A percentile compares a stretch with the other conserved stretches of the same genome.
These are phyloP conservation scores for Saccharomycopsis hybrid DNA, from an alignment of 1,139 yeast species.

Conservation along the genomic window DNA sequence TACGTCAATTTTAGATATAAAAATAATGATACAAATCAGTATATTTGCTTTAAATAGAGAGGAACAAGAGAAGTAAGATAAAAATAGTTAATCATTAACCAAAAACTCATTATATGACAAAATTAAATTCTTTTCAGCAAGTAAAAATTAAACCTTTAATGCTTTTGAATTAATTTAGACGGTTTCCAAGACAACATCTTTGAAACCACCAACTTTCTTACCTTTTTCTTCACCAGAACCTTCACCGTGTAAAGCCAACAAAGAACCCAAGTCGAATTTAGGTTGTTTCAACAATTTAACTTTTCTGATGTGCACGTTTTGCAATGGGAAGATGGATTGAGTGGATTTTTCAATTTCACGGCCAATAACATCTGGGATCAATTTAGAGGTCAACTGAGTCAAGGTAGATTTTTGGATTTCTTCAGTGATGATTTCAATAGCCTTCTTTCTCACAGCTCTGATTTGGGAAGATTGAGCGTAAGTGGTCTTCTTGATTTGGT, in stretches of 20 bases:
- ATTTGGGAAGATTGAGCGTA: conserved; percentile 88
- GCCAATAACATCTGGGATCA: conserved; percentile 87
- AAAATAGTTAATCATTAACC: conserved; percentile 1
- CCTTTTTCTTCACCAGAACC: conserved; percentile 79
- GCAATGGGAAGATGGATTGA: conserved; percentile 79
- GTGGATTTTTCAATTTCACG: conserved; percentile 87
- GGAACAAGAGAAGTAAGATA: not conserved
- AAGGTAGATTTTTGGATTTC: conserved; percentile 80
- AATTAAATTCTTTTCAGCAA: not conserved
- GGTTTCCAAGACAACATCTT: conserved; percentile 84
- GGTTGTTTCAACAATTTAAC: conserved; percentile 89
- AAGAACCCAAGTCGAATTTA: conserved; percentile 83
- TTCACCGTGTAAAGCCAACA: conserved; percentile 89
- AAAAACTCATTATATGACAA: conserved; percentile 1
- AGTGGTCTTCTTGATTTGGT: conserved; percentile 86
- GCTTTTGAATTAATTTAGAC: conserved; percentile 39
- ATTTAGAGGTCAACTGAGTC: conserved; percentile 82
- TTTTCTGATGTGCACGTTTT: conserved; percentile 88
- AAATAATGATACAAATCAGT: conserved; percentile 7
- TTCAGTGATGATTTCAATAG: conserved; percentile 78
- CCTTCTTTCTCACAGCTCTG: conserved; percentile 80
- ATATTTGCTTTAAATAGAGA: conserved; percentile 9
- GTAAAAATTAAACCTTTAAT: not conserved
- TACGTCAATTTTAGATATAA: too few relatives aligned
- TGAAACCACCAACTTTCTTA: conserved; percentile 85